Evolutionary conservation across 2,329 filamentous ascomycete genomes (phyloP), one percentile per base, ranked within the genome.

Genomic region (Cucurbitaria berberidis): DNA sequence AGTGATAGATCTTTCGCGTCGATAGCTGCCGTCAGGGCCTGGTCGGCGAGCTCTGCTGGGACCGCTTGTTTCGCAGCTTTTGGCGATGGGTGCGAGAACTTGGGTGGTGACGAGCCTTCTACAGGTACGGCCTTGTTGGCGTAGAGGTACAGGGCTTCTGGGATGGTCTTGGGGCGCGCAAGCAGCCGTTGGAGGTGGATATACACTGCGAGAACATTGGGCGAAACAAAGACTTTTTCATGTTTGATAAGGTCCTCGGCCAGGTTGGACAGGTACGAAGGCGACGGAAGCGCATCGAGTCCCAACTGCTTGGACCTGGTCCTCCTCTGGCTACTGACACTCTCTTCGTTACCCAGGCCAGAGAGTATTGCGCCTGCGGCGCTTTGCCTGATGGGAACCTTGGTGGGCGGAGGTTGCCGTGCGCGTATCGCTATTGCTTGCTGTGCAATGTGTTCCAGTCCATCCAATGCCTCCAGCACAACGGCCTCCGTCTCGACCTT

Each of bases 1-100:
- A 93, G 84, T 21, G 88, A 82, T 16, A 99, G 81, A 70, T 96
- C 86, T 74, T 89, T 90, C 48, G 87, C 84, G 42, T 88, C 83
- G 64, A 98, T 91, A 35, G 95, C 93, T 3, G 88, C 84, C 54
- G 89, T 84, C 41, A 99, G 81, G 1, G 93, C 93, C 60, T 81
- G 79, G 53, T 89, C 85, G 21, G 91, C 91, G 8, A 91, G 80
- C 3, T 81, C 78, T n/a, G 82, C 70, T 15, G 91, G 86, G 24
- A 98, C 84, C 10, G 92, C 91, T 67, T 86, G 88, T 49, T 86
- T 82, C 39, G 87, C 81, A 40, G 84, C 82, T 57, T 88, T 86
- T 15, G 91, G 88, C 36, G 89, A 90, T 36, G 84, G 85, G 0
- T 59, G 60, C 0, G 56, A 53, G 60, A 62, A 70, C 22, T 71